Conservation (phyloP, 495 filamentous ascomycete genomes). For the Cercophora samala region DNA sequence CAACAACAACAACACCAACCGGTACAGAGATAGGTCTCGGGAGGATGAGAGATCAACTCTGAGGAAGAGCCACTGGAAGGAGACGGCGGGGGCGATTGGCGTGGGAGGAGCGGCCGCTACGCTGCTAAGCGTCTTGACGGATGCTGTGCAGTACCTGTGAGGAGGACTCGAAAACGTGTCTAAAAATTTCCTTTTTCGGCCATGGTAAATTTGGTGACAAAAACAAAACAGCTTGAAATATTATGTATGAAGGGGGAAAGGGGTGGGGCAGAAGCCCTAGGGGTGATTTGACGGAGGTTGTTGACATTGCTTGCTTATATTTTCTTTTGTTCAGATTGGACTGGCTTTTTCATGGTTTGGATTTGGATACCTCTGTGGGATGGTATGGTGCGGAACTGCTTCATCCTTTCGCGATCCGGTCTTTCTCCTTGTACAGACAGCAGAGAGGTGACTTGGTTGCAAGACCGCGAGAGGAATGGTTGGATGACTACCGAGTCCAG, state of each 20-base stretch:
- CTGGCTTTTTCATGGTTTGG: not conserved
- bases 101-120: conserved; percentile 52
- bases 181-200: not conserved
- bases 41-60: conserved; percentile 24
- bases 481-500: not conserved
- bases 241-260: not conserved
- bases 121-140: conserved; percentile 49
- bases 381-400: not conserved
- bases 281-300: not conserved
- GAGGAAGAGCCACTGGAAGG: conserved; percentile 40
- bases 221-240: not conserved
- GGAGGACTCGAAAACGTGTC: not conserved
- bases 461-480: not conserved
- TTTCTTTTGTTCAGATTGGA: conserved; percentile 6
- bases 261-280: not conserved
- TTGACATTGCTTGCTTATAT: conserved; percentile 7
- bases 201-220: not conserved
- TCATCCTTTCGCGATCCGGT: no score
- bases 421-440: no score
- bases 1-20: conserved; percentile 7
- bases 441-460: not conserved
- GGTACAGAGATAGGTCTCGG: conserved; percentile 21
- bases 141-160: conserved; percentile 42
- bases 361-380: not conserved
- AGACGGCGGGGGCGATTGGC: conserved; percentile 44